Percentiles rank a stretch among this genome's conserved stretches.
Conservation (phyloP, 1,139 yeast genomes). For the Taphrina deformans region DNA sequence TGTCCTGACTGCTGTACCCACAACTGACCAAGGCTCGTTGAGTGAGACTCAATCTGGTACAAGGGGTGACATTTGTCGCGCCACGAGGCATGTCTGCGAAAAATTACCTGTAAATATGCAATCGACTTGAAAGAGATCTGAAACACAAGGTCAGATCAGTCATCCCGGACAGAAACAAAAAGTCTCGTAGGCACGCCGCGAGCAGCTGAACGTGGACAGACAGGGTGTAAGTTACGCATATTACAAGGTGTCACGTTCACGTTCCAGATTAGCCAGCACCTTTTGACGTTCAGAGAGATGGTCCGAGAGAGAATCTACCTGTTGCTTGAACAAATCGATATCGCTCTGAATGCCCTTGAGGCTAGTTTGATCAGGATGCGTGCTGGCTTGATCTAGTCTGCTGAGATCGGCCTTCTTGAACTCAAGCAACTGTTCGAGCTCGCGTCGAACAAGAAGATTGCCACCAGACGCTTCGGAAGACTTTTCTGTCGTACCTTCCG, state of each 20-base stretch:
- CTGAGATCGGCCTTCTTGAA: constrained; percentile 61
- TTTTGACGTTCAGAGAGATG: constrained; percentile 54
- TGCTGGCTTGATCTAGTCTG: constrained; percentile 39
- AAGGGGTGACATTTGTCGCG: not conserved
- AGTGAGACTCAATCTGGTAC: not conserved
- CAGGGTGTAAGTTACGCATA: not conserved
- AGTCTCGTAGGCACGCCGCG: no score
- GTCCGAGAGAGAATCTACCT: constrained; percentile 54
- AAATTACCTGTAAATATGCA: not conserved
- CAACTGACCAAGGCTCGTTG: not conserved
- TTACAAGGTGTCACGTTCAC: constrained; percentile 20
- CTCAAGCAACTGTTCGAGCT: constrained; percentile 75
- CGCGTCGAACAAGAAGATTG: constrained; percentile 57
- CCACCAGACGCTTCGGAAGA: constrained; percentile 43
- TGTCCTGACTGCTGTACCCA: not conserved
- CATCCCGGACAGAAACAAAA: no score
- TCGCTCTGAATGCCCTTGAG: constrained; percentile 53
- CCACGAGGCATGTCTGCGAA: not conserved
- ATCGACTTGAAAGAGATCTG: not conserved
- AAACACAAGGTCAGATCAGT: no score
- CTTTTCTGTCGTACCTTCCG: constrained; percentile 56
- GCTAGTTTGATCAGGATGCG: constrained; percentile 36
- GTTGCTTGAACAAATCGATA: constrained; percentile 63
- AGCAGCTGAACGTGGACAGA: not conserved
- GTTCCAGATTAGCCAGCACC: constrained; percentile 51